phyloP scores from a whole-genome alignment of 2,329 filamentous ascomycete genomes.

The Ophiostoma australiae region DNA sequence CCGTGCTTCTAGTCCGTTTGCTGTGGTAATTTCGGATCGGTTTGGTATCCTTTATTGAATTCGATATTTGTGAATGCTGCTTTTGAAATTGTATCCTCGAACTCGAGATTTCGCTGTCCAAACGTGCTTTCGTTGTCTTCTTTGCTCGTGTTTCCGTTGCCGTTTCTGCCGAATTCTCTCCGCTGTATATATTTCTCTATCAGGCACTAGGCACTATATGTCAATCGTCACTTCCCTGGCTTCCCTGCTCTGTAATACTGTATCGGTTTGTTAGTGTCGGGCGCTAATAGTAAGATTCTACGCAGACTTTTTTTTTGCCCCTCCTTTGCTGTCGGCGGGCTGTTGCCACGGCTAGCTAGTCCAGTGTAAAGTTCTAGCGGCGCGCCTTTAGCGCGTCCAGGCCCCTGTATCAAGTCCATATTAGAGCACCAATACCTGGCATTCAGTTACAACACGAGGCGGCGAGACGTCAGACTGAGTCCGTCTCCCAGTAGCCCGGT shows the following conservation, averaged over 20 bases:
- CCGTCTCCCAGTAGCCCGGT: conserved; percentile 1
- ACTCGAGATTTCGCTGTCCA: not conserved
- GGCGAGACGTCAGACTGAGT: not conserved
- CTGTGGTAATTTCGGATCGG: not conserved
- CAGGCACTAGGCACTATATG: not conserved
- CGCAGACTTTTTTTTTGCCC: conserved; percentile 25
- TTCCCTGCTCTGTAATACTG: not conserved
- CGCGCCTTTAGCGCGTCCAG: conserved; percentile 13
- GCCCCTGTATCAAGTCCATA: not conserved
- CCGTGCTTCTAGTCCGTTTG: not conserved
- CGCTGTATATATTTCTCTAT: not conserved
- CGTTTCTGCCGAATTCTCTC: conserved; percentile 6
- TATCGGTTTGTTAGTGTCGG: not conserved
- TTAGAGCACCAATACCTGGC: conserved; percentile 1
- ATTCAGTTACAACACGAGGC: not conserved
- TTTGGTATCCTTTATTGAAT: not conserved
- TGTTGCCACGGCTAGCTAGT: conserved; percentile 8
- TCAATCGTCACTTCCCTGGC: not conserved
- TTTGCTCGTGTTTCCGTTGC: not conserved
- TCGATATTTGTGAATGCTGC: not conserved
- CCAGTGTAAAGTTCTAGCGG: not conserved
- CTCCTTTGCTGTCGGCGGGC: conserved; percentile 13
- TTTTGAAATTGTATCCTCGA: not conserved
- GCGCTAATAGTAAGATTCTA: conserved; percentile 1
- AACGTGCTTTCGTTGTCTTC: not conserved